Conservation (phyloP, 108 stramenopile genomes). For the Mayamaea pseudoterrestris region DNA sequence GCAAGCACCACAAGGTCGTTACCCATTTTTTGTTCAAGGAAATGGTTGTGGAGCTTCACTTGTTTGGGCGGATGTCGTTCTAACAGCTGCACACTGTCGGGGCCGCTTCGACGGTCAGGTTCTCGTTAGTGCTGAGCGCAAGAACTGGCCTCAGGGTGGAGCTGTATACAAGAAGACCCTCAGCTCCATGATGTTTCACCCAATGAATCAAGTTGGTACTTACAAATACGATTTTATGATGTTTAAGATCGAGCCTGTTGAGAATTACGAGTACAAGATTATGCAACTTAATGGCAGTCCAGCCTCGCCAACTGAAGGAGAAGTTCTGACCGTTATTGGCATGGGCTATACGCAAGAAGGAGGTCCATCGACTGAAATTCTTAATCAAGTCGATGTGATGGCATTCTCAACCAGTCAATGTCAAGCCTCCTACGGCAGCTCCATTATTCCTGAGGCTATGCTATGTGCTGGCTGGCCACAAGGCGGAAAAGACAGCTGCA, state of each 20-base stretch:
- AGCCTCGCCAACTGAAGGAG: conserved; percentile 4
- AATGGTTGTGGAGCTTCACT: conserved; percentile 21
- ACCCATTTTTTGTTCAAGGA: conserved; percentile 4
- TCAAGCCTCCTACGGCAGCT: too few species aligned
- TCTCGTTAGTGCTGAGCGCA: conserved; percentile 1
- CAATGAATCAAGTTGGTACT: not conserved
- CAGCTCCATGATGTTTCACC: not conserved
- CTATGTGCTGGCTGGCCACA: too few species aligned
- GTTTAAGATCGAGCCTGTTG: not conserved
- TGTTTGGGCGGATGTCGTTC: conserved; percentile 25
- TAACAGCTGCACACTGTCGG: conserved; percentile 35
- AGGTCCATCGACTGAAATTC: too few species aligned
- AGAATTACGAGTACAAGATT: too few species aligned
- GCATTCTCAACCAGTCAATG: too few species aligned
- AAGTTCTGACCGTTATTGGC: conserved; percentile 4
- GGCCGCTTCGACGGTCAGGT: not conserved
- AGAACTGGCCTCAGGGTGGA: not conserved
- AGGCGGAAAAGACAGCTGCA: too few species aligned
- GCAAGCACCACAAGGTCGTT: not conserved
- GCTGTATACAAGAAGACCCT: not conserved
- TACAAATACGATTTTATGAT: not conserved
- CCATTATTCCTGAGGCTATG: too few species aligned
- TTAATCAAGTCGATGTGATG: too few species aligned
- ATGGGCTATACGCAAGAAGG: conserved; percentile 8
- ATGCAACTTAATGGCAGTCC: conserved; percentile 18